These are phyloP conservation scores for Candida oleophila DNA, from an alignment of 805 yeast genomes.

Conservation along the genomic window DNA sequence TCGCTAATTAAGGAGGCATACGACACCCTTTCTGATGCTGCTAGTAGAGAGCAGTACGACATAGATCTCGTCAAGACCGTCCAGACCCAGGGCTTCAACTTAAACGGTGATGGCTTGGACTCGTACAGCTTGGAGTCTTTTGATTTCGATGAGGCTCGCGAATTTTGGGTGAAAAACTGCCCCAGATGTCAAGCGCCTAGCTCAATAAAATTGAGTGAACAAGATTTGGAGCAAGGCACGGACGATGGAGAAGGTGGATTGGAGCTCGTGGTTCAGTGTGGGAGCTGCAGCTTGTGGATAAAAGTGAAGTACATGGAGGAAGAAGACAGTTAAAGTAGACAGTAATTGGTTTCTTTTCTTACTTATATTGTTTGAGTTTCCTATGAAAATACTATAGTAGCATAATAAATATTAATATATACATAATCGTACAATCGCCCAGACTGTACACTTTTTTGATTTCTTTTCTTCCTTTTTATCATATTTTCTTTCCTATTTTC, in stretches of 20 bases:
- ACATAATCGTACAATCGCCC: no score
- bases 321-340: background rate
- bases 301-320: constrained; percentile 65
- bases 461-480: no score
- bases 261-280: constrained; percentile 76
- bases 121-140: constrained; percentile 65
- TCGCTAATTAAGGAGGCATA: constrained; percentile 65
- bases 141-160: constrained; percentile 32
- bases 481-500: no score
- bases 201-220: constrained; percentile 62
- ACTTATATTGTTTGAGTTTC: no score
- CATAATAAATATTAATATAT: no score
- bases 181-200: constrained; percentile 58
- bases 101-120: constrained; percentile 71
- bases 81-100: constrained; percentile 36
- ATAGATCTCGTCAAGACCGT: constrained; percentile 31
- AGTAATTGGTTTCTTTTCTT: no score
- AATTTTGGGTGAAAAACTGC: constrained; percentile 50
- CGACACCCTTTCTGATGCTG: constrained; percentile 44
- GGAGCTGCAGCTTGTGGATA: constrained; percentile 84
- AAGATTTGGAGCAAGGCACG: constrained; percentile 55
- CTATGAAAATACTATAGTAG: no score
- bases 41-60: constrained; percentile 52
- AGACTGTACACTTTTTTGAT: no score
- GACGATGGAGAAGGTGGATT: constrained; percentile 52